Base-by-base conservation (phyloP, 306 rosid genomes). In the Cucumis melo region DNA sequence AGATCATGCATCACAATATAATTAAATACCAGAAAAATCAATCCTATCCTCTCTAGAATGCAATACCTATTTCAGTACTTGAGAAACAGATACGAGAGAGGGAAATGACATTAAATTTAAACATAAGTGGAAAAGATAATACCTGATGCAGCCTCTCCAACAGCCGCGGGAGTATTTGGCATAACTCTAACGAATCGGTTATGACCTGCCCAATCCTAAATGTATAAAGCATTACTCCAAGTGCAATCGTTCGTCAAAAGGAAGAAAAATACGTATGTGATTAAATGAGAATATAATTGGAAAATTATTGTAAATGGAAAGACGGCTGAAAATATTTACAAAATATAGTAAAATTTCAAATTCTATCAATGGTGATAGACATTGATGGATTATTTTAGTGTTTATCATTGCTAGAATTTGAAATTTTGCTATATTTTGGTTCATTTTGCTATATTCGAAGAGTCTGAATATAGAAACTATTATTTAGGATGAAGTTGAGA, bases 101-200 rank as follows among this genome's bases (percentile, higher is more conserved):
- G 8, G 66, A 24, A 0, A 56, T 44, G 10, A 68, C 10, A 41
- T 32, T 27, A 44, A 27, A 58, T 39, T 32, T 38, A 34, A 12
- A 50, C 39, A 50, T 0, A 16, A 34, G 61, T 42, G 21, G 19
- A 70, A 19, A 58, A 39, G n/a, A n/a, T 64, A 19, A 78, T 88
- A 93, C 98, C 97, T 79, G 93, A 82, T 39, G 97, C 93, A 53
- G 96, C 97, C 83, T 88, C 83, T 20, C 93, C 90, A 50, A 93
- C 93, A 48, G 93, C 84, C 54, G 97, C 85, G 21, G 98, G 87
- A 50, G 98, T 91, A 72, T 83, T 88, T 51, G 93, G 97, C 90
- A 93, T 88, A 55, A 93, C 96, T 82, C 97, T 86, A 48, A 91
- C 81, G 85, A 93, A 88, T 75, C 93, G 87, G 71, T 81, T 41